phyloP scores from a whole-genome alignment of 345 rosid genomes.

The Fremontodendron californicum region DNA sequence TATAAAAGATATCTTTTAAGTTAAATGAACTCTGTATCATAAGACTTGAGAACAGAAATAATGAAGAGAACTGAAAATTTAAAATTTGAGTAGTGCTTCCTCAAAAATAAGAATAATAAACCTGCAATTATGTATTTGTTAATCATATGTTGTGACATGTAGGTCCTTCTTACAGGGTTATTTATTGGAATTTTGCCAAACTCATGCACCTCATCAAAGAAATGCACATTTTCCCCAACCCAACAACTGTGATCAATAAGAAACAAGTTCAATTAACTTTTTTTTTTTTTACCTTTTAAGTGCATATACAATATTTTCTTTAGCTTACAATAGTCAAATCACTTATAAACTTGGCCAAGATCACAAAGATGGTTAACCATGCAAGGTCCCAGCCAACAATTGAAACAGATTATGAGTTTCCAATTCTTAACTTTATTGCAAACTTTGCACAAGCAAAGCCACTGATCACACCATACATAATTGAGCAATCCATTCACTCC shows the following conservation, averaged over 20 bases:
- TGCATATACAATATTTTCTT: not conserved
- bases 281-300: not conserved
- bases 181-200: conserved; percentile 61
- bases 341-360: too few species aligned
- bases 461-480: too few species aligned
- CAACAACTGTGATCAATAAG: conserved; percentile 54
- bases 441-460: too few species aligned
- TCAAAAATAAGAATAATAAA: conserved; percentile 20
- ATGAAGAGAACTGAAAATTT: not conserved
- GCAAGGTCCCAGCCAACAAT: too few species aligned
- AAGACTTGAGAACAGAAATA: not conserved
- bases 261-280: not conserved
- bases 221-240: conserved; percentile 95
- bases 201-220: conserved; percentile 78
- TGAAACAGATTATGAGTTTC: too few species aligned
- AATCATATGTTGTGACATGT: conserved; percentile 86
- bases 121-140: conserved; percentile 76
- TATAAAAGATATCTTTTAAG: not conserved
- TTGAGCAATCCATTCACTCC: too few species aligned
- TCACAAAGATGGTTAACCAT: too few species aligned
- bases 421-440: too few species aligned
- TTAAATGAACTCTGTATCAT: not conserved
- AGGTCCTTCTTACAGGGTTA: conserved; percentile 69
- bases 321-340: not conserved
- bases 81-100: conserved; percentile 10